phyloP scores from a whole-genome alignment of 306 rosid species.

The Casuarina equisetifolia region DNA sequence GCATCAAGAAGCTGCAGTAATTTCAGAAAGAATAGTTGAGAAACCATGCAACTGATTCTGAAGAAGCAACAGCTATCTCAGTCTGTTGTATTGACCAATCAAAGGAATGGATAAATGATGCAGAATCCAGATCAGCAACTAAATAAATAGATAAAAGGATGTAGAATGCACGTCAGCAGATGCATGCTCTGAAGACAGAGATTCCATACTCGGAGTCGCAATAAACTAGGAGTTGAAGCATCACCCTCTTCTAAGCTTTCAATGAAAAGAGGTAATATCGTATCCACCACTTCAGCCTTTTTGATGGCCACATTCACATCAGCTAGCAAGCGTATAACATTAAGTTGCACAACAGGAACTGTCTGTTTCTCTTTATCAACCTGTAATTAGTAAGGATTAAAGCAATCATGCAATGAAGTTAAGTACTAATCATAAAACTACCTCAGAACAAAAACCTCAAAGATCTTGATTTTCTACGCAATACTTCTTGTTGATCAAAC shows the following conservation, averaged over 20 bases:
- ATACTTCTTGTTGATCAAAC: constrained; percentile 15
- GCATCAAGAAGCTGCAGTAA: constrained; percentile 90
- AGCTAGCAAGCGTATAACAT: constrained; percentile 82
- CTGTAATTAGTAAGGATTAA: constrained; percentile 49
- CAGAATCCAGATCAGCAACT: neutral
- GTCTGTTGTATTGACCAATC: neutral
- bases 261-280: constrained; percentile 87
- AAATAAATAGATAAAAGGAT: constrained; percentile 18
- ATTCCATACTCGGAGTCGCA: constrained; percentile 88
- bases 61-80: constrained; percentile 24
- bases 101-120: too few relatives aligned
- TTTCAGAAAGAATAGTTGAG: constrained; percentile 26
- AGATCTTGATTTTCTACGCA: neutral
- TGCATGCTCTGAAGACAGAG: constrained; percentile 41
- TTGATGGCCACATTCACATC: constrained; percentile 72
- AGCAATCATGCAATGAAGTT: constrained; percentile 19
- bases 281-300: constrained; percentile 82
- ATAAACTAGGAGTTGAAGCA: constrained; percentile 89
- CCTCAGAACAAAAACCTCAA: constrained; percentile 19
- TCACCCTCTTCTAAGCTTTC: constrained; percentile 99
- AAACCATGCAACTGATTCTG: constrained; percentile 16
- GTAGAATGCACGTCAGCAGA: constrained; percentile 24
- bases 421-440: constrained; percentile 12
- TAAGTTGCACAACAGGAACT: constrained; percentile 81
- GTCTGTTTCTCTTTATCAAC: constrained; percentile 79